A percentile compares a stretch with the other conserved stretches of the same genome.
These are phyloP conservation scores for Penicillium coprophilum DNA, from an alignment of 495 filamentous ascomycete genomes.

Conservation along the genomic window DNA sequence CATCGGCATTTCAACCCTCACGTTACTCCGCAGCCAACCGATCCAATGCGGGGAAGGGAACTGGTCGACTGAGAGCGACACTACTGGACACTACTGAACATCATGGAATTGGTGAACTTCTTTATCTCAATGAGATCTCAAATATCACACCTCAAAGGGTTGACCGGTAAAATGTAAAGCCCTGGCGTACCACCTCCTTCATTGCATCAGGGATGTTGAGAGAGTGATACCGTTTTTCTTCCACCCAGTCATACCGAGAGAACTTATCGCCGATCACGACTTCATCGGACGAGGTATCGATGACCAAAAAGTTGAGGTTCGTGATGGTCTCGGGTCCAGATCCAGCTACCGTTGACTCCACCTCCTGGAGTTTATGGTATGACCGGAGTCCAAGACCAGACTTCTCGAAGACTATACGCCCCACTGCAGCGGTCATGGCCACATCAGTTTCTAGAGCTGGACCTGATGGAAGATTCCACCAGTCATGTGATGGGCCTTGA, in stretches of 20 bases:
- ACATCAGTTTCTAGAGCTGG: neutral
- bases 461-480: neutral
- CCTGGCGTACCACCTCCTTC: neutral
- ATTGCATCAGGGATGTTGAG: neutral
- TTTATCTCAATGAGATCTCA: neutral
- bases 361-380: neutral
- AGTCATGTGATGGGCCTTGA: neutral
- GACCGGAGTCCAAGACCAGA: neutral
- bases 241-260: neutral
- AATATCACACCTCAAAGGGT: neutral
- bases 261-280: neutral
- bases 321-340: neutral
- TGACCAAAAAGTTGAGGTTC: neutral
- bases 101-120: no score
- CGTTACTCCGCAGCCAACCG: constrained; percentile 32
- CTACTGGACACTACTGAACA: no score
- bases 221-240: no score
- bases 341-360: neutral
- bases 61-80: no score
- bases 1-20: constrained; percentile 23
- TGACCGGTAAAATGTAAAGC: neutral
- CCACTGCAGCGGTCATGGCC: neutral
- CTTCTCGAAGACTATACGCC: neutral
- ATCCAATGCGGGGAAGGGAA: neutral
- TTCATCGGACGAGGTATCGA: neutral